Conservation (phyloP, 768 basidiomycete genomes). For the Pulveroboletus sp. region DNA sequence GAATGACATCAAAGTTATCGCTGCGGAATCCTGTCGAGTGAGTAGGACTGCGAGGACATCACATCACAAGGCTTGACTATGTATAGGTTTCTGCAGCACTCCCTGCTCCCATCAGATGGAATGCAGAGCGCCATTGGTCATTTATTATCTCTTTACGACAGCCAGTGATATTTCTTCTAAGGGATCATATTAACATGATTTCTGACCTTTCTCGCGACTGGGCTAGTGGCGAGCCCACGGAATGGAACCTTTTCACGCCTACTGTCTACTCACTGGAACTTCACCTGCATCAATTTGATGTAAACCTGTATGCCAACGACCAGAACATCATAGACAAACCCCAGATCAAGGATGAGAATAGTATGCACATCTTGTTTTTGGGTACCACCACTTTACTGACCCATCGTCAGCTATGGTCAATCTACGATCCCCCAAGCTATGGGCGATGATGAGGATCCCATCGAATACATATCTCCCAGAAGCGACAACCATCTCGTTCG, state of each 20-base stretch:
- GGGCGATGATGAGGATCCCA: conserved; percentile 53
- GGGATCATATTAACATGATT: conserved; percentile 94
- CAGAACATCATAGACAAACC: conserved; percentile 96
- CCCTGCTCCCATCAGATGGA: conserved; percentile 82
- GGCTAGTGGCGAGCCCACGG: conserved; percentile 76
- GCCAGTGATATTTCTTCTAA: conserved; percentile 73
- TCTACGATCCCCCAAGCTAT: conserved; percentile 56
- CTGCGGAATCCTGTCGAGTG: conserved; percentile 78
- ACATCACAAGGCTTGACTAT: conserved; percentile 1
- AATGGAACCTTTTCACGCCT: conserved; percentile 82
- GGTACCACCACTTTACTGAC: neutral
- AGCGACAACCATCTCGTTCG: conserved; percentile 63
- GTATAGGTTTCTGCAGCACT: conserved; percentile 65
- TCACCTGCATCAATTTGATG: conserved; percentile 68
- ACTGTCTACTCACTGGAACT: conserved; percentile 72
- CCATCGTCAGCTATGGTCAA: conserved; percentile 63
- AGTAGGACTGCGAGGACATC: conserved; percentile 16
- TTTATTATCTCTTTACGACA: conserved; percentile 70
- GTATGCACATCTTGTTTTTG: conserved; percentile 37
- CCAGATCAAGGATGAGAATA: conserved; percentile 76
- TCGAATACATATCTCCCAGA: conserved; percentile 73
- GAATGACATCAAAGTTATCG: conserved; percentile 79
- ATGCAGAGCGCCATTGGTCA: conserved; percentile 75
- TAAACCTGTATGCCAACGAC: conserved; percentile 88
- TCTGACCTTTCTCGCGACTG: conserved; percentile 93